Base-by-base conservation (phyloP, 169 alveolate genomes). In the Eimeria zaria region DNA sequence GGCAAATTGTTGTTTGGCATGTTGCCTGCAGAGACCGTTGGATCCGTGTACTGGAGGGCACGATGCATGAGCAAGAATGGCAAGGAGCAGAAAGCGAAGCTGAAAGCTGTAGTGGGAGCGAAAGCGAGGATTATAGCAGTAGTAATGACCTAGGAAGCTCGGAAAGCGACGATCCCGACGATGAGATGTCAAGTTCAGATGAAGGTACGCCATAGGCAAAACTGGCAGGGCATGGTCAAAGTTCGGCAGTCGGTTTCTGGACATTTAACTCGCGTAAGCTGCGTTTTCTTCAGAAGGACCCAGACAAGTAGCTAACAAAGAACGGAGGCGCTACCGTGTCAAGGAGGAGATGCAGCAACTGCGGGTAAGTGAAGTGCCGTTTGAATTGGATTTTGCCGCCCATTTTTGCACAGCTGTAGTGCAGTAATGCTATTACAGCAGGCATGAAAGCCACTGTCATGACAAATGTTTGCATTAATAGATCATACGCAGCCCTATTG, bases 11-110 rank as follows among this genome's bases (percentile, higher is more conserved):
- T 20, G 9, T 36, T 33, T 36, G 6, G 14, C 14, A 11, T n/a
- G 12, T 64, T 90, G 67, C 62, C 80, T 41, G n/a, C 95, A 95
- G 97, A 58, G 95, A 87, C 60, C 78, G 89, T 24, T 98, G 98
- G 98, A 95, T 85, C 62, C 97, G 98, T 58, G 96, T 97, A 74
- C 93, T 97, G 67, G 97, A 95, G 73, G 98, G 98, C 91, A 96
- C 96, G 84, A 87, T 96, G 88, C 96, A 96, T 67, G 97, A 96
- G 62, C 97, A 95, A 60, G 97, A 95, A 87, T 96, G 97, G 96
- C 97, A 84, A 39, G 95, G 74, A 95, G 97, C 46, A 91, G 97
- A 92, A 53, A 97, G 97, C 81, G 97, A 87, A 41, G 85, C 91
- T 41, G 96, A 95, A 27, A 96, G 96, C 83, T 97, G 97, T 62